Evolutionary conservation across 2,329 filamentous ascomycete species (phyloP), one percentile per base, ranked within the genome.

Genomic region (Metarhizium album): DNA sequence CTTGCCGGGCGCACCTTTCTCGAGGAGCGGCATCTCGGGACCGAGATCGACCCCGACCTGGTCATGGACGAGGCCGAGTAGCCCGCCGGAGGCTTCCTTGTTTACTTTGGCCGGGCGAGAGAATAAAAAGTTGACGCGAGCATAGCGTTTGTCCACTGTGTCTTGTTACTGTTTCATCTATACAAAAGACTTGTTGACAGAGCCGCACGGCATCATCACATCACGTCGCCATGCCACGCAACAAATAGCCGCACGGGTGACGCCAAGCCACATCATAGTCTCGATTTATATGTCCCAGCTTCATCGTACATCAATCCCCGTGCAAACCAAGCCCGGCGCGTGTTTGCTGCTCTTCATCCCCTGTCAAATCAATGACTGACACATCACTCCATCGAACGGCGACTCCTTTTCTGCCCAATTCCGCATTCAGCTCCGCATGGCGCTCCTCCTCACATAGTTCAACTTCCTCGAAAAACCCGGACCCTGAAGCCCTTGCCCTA

Each of bases 1-100:
- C 67, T 98, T 7, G 65, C 73, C 35, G 89, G 84, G 0, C 75
- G 86, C 46, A 73, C 61, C 20, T 97, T 97, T 62, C 67, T 97
- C 37, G 89, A 94, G 61, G 82, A 90, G 4, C 71, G 75, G 42
- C 86, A 97, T 67, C 65, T 98, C 52, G 91, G 91, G 2, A 84
- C 78, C 0, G 81, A 85, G 59, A 66, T 91, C 22, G 93, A 98
- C 68, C 78, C 80, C 29, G 85, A 87, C 56, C 58, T 86, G 59
- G 67, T 66, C 49, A 72, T 72, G 68, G 61, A 57, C 20, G 62
- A 58, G 11, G 49, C 20, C 22, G 20, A 24, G 20, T 43, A 24
- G 20, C n/a, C n/a, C n/a, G n/a, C n/a, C n/a, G n/a, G n/a, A n/a
- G n/a, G n/a, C n/a, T n/a, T n/a, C n/a, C n/a, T n/a, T n/a, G n/a